Evolutionary conservation across 768 basidiomycete species (phyloP), one percentile per base, ranked within the genome.

Genomic region (Lactarius deliciosus): DNA sequence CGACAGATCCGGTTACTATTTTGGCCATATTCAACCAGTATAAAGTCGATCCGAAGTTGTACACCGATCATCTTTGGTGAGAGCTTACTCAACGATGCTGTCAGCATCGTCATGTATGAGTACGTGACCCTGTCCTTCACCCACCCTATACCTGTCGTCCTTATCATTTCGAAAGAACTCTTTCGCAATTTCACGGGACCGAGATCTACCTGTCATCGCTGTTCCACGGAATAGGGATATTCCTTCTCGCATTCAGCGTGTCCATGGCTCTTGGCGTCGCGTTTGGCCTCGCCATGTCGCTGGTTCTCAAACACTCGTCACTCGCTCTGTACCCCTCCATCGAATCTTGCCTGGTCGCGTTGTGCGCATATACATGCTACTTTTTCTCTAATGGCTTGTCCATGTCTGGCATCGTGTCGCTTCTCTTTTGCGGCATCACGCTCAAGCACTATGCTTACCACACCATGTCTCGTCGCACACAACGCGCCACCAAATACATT

Each of bases 81-180:
- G 77, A 92, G 90, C 77, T 82, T 99, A 65, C 79, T 99, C 66
- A 99, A 99, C 78, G 97, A 99, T 81, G 97, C 97, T 22, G 97
- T 99, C 74, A 94, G 93, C 83, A 99, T 99, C 81, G 97, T 99
- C 77, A 95, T 99, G 92, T 99, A 98, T 78, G 97, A 99, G 96
- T 98, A 76, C 82, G 96, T 90, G 66, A 1, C 34, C 9, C n/a
- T 20, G 57, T 55, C 43, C 56, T 18, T 61, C 50, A 53, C 11
- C 22, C 13, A 10, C n/a, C n/a, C 25, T n/a, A 28, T 36, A 5
- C 38, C 6, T 6, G 22, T 54, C 61, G 16, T 59, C 28, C 6
- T 66, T 16, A 66, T 38, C 18, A n/a, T 43, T 41, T 34, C 10
- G 59, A 57, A 73, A 98, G 96, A 76, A 98, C 97, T 0, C 80